A percentile compares a stretch with the other conserved stretches of the same genome.
These are phyloP conservation scores for Crithidia sp. DNA, from an alignment of 208 protist species.

Conservation along the genomic window DNA sequence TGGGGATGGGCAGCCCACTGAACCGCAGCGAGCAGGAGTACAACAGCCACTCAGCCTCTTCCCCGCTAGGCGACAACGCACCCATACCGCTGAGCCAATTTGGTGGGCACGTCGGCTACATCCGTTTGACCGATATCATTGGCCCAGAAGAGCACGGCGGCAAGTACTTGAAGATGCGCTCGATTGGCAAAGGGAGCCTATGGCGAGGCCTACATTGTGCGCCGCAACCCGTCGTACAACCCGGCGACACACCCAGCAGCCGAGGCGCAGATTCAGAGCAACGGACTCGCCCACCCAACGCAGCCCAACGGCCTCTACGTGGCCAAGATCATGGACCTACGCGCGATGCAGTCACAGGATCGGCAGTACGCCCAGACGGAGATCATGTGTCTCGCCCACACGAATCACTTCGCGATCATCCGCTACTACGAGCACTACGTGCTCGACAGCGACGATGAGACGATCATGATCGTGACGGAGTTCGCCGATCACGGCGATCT, in stretches of 20 bases:
- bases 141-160: conserved; percentile 25
- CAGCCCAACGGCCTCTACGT: conserved; percentile 60
- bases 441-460: conserved; percentile 75
- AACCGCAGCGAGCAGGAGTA: background rate
- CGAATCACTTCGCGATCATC: conserved; percentile 84
- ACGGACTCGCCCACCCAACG: conserved; percentile 40
- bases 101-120: conserved; percentile 24
- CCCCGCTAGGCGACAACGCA: conserved; percentile 11
- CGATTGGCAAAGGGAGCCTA: conserved; percentile 92
- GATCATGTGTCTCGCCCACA: conserved; percentile 89
- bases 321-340: conserved; percentile 87
- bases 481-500: conserved; percentile 90
- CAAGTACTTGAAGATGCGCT: conserved; percentile 67
- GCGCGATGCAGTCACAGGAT: conserved; percentile 62
- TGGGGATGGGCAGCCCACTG: background rate
- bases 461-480: conserved; percentile 90
- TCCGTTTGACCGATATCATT: conserved; percentile 41
- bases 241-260: conserved; percentile 17
- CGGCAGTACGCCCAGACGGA: conserved; percentile 80
- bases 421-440: conserved; percentile 86
- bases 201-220: conserved; percentile 86
- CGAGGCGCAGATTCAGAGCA: conserved; percentile 41
- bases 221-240: conserved; percentile 66
- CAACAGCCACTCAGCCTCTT: background rate
- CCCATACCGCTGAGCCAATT: conserved; percentile 19